A percentile compares a stretch with the other conserved stretches of the same genome.
phyloP scores from a whole-genome alignment of 176 grass and related monocot species.

The Avena sativa region DNA sequence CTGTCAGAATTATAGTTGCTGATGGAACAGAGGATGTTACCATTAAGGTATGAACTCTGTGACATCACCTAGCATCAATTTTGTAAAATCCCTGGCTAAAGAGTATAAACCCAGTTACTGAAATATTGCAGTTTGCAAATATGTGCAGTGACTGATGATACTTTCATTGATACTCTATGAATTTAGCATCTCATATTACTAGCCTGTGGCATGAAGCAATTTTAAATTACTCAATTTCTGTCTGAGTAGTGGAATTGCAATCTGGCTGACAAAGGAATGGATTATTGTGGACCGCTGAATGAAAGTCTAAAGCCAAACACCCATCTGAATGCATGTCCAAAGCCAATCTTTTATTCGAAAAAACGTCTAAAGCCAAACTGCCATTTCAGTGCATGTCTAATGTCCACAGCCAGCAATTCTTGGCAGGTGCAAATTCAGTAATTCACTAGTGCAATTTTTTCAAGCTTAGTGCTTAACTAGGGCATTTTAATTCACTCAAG shows the following conservation, averaged over 20 bases:
- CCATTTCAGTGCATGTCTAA: neutral
- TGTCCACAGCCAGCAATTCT: neutral
- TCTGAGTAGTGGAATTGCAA: slow-evolving; percentile 29
- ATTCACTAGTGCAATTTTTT: neutral
- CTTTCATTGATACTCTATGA: neutral
- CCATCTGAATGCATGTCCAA: neutral
- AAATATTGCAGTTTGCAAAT: slow-evolving; percentile 1
- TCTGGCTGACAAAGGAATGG: neutral
- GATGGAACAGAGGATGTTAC: slow-evolving; percentile 96
- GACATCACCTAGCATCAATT: slow-evolving; percentile 12
- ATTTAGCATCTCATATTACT: slow-evolving; percentile 10
- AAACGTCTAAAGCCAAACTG: neutral
- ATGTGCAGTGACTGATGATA: neutral
- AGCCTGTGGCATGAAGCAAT: neutral
- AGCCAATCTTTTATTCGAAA: neutral
- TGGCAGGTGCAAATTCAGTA: neutral
- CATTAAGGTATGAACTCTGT: slow-evolving; percentile 72
- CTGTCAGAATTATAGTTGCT: slow-evolving; percentile 92
- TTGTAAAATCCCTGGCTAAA: neutral
- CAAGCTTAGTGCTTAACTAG: slow-evolving; percentile 12
- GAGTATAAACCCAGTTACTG: neutral
- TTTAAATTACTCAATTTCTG: neutral
- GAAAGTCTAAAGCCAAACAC: slow-evolving; percentile 25
- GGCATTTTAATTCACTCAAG: neutral
- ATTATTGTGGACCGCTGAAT: neutral